These are phyloP conservation scores for Themeda triandra DNA, from an alignment of 176 grass and related monocot genomes.

Conservation along the genomic window DNA sequence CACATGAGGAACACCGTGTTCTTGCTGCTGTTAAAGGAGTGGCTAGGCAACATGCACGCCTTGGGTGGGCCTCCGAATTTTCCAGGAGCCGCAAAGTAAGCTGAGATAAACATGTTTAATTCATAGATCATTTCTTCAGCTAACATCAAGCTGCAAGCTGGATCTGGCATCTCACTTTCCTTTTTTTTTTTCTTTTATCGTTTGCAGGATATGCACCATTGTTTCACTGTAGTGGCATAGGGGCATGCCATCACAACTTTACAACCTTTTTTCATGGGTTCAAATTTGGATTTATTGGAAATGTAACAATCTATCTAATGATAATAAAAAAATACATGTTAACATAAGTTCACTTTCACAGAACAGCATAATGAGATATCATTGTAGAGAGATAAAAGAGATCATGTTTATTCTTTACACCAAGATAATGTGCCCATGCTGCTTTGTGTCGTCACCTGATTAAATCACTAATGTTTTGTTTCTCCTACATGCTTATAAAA, in stretches of 20 bases:
- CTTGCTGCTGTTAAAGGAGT: slow-evolving; percentile 21
- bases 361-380: not conserved
- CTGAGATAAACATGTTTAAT: no score
- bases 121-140: not conserved
- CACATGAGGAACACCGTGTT: slow-evolving; percentile 29
- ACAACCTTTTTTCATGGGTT: no score
- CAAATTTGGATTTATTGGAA: no score
- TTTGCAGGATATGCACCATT: slow-evolving; percentile 29
- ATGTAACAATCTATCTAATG: not conserved
- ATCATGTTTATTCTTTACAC: not conserved
- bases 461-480: not conserved
- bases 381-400: not conserved
- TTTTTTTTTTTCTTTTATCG: not conserved
- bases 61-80: slow-evolving; percentile 21
- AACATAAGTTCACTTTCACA: slow-evolving; percentile 3
- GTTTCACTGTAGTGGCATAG: no score
- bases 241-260: no score
- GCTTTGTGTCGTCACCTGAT: not conserved
- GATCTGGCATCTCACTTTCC: slow-evolving; percentile 11
- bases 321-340: not conserved
- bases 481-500: not conserved
- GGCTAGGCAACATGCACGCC: not conserved
- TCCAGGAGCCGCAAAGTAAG: slow-evolving; percentile 15
- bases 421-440: not conserved
- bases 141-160: not conserved